Evolutionary conservation across 345 rosid genomes (phyloP).

Genomic region (Camelina sativa): DNA sequence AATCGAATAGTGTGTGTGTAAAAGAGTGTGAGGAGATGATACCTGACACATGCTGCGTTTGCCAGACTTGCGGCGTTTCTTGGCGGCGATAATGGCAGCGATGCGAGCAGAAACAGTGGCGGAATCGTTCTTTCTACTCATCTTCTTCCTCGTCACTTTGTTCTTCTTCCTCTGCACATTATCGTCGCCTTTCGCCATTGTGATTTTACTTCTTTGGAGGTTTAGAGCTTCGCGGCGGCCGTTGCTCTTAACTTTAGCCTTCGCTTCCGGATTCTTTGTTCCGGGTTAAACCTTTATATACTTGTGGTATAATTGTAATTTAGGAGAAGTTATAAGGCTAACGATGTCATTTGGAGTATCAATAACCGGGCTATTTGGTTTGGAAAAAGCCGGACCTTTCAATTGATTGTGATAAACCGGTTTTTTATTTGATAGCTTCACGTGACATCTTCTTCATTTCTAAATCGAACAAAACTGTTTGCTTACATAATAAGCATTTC

Average conservation of each 20-base stretch:
- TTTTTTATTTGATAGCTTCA: no score
- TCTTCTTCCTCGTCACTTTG: conserved; percentile 64
- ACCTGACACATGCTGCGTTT: conserved; percentile 85
- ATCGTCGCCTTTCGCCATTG: conserved; percentile 87
- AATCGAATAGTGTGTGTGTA: neutral
- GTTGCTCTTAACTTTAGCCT: conserved; percentile 15
- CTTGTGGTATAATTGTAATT: neutral
- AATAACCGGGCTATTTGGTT: neutral
- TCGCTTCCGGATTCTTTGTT: conserved; percentile 1
- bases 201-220: neutral
- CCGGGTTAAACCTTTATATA: neutral
- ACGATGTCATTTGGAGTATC: neutral
- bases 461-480: conserved; percentile 35
- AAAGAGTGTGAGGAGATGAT: neutral
- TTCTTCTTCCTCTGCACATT: conserved; percentile 64
- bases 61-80: conserved; percentile 84
- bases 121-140: conserved; percentile 48
- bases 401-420: neutral
- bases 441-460: no score
- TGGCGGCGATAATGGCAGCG: conserved; percentile 83
- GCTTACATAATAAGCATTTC: conserved; percentile 29
- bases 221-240: conserved; percentile 40
- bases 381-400: neutral
- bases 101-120: conserved; percentile 68
- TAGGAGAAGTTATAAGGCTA: neutral